Evolutionary conservation across 441 rosid genomes (phyloP), one percentile per base, ranked within the genome.

Genomic region (Euphorbia neoarborescens): DNA sequence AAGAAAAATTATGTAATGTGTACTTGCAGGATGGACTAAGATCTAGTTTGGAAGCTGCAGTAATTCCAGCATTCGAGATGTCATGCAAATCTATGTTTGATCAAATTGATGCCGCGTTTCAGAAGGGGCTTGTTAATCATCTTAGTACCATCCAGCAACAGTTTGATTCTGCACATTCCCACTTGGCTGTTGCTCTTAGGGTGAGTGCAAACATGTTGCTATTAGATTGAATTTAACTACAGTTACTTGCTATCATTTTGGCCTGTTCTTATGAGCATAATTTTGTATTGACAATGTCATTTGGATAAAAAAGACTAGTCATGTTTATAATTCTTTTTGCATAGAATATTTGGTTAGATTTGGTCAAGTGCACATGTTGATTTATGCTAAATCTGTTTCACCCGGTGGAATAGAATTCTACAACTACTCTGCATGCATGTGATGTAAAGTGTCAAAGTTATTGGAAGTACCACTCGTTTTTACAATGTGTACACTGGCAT

Each of bases 61-160:
- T 90, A 56, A 78, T 90, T 77, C 96, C 94, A 32, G 91, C 91
- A 27, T 90, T 90, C 79, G 91, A 90, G 83, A 66, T 82, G 82
- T 86, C 93, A 65, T 90, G 94, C 86, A 87, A 90, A 81, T 78
- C 89, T 30, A 82, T 88, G 94, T 90, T 90, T 67, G 89, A 87
- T 76, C 91, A 87, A 80, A 81, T 90, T 66, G 91, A 90, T 77
- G 76, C 81, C 28, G 73, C 96, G 74, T 80, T 90, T 68, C 94
- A 82, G 73, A 84, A 84, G 58, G 91, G 90, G 51, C 79, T 90
- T 46, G 38, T 58, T 37, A 70, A 87, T 75, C 89, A 87, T 75
- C 74, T 84, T 66, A 73, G 70, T 78, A 79, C 85, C 58, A 79
- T 81, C 71, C 93, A 83, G 73, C 89, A 88, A 75, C 93, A 83